Evolutionary conservation across 1,284 basidiomycete species (phyloP).

Genomic region (Ceratorhiza oryzae-sativae): DNA sequence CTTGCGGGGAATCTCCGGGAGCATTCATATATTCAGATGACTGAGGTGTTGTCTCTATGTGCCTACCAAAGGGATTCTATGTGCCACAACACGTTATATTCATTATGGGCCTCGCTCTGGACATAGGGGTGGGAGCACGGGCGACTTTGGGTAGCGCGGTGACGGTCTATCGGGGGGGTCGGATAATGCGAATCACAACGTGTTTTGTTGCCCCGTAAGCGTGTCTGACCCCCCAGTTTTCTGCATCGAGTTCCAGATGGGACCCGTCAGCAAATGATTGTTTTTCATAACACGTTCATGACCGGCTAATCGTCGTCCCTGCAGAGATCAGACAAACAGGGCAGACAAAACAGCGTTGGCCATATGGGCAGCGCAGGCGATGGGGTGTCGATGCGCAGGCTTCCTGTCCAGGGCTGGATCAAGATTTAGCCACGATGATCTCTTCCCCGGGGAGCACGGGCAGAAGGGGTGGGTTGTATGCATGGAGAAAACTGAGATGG

Average conservation of each 20-base stretch:
- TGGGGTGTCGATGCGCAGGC: neutral
- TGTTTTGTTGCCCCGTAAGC: conserved; percentile 9
- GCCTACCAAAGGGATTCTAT: neutral
- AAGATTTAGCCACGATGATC: neutral
- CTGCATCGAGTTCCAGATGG: conserved; percentile 16
- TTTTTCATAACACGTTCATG: neutral
- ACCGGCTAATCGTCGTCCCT: conserved; percentile 7
- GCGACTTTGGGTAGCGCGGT: neutral
- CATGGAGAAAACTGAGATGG: neutral
- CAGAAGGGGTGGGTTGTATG: neutral
- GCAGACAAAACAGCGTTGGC: neutral
- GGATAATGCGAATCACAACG: conserved; percentile 21
- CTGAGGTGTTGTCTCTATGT: neutral
- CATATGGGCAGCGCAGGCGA: neutral
- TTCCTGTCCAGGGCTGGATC: conserved; percentile 33
- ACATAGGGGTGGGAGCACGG: neutral
- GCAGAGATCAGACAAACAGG: conserved; percentile 15
- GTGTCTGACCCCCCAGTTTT: neutral
- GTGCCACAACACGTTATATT: neutral
- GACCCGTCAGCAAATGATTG: neutral
- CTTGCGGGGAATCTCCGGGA: neutral
- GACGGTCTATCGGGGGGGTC: neutral
- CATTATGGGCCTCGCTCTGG: neutral
- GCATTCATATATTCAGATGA: neutral
- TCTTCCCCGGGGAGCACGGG: neutral